These are phyloP conservation scores for Ogataea parapolymorpha DNA, from an alignment of 805 yeast genomes.

Conservation along the genomic window DNA sequence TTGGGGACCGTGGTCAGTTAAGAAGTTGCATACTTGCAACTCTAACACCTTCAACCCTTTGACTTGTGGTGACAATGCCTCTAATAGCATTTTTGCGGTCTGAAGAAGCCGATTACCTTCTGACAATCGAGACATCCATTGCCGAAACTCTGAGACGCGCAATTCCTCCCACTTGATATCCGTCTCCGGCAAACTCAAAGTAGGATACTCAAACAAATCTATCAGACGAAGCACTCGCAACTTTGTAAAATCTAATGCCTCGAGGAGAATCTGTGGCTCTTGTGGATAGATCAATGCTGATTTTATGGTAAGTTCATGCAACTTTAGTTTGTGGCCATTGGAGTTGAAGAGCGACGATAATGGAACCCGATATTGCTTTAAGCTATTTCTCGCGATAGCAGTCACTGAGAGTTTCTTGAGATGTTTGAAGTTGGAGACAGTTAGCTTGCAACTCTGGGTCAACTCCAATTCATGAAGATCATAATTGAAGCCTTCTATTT, in stretches of 20 bases:
- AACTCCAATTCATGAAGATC: background rate
- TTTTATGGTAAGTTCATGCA: slow-evolving; percentile 15
- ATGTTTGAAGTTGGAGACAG: background rate
- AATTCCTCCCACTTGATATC: slow-evolving; percentile 11
- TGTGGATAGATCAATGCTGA: slow-evolving; percentile 13
- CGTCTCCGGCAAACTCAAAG: background rate
- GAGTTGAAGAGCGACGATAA: background rate
- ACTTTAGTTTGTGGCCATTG: background rate
- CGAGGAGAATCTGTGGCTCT: slow-evolving; percentile 14
- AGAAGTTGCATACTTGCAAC: slow-evolving; percentile 21
- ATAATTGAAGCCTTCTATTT: background rate
- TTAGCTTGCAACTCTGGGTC: background rate
- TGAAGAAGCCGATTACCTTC: background rate
- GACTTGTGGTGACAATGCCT: slow-evolving; percentile 12
- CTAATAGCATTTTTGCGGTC: slow-evolving; percentile 8
- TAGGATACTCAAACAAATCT: slow-evolving; percentile 18
- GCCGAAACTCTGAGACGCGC: slow-evolving; percentile 15
- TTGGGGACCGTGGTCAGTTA: background rate
- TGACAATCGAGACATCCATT: slow-evolving; percentile 5
- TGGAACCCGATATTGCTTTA: slow-evolving; percentile 1
- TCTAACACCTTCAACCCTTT: slow-evolving; percentile 15
- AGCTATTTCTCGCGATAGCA: slow-evolving; percentile 1
- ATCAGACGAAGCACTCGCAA: slow-evolving; percentile 19
- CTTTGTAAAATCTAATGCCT: slow-evolving; percentile 14
- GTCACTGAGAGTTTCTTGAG: slow-evolving; percentile 1